Evolutionary conservation across 2,329 filamentous ascomycete genomes (phyloP), one percentile per base, ranked within the genome.

Genomic region (Colletotrichum theobromicola): DNA sequence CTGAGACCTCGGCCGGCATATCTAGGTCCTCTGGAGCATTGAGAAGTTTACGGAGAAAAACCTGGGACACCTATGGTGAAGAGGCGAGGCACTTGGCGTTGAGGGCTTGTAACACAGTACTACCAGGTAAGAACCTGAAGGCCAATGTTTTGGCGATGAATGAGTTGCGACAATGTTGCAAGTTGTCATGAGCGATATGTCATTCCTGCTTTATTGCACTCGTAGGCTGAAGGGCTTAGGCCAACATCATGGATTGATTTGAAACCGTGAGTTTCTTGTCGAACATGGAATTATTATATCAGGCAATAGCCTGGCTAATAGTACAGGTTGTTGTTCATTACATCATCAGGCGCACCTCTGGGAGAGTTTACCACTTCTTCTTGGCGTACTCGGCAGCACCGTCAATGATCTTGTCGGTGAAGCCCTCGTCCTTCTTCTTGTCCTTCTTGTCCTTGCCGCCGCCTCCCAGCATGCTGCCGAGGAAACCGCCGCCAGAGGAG

Each of bases 391-490:
- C 32, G 9, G 73, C 70, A 16, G 64, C 73, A 15, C 73, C 70
- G 7, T 75, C 73, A 42, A 75, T 75, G 58, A 74, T 18, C 70
- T 74, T 75, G 37, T 74, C 70, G 50, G 70, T 65, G 46, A 75
- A 73, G 24, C 70, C 70, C 18, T 65, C 67, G 32, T 30, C 46
- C 18, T 73, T 62, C 13, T 57, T 63, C n/a, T 73, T 37, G 42
- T 75, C 55, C 55, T 74, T 58, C 30, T 72, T 46, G 24, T 75
- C 63, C 57, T 67, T 72, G 28, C 68, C 61, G 34, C 71, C 60
- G 32, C 72, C 72, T 67, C 70, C 70, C n/a, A 70, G 35, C 24
- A 74, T 42, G 9, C 67, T 42, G 16, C 72, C 67, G 28, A 70
- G 67, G n/a, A 74, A 24, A 9, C 67, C 53, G 28, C 72, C 72